Evolutionary conservation across 2,329 filamentous ascomycete genomes (phyloP).

Genomic region (Penicillium sp.): DNA sequence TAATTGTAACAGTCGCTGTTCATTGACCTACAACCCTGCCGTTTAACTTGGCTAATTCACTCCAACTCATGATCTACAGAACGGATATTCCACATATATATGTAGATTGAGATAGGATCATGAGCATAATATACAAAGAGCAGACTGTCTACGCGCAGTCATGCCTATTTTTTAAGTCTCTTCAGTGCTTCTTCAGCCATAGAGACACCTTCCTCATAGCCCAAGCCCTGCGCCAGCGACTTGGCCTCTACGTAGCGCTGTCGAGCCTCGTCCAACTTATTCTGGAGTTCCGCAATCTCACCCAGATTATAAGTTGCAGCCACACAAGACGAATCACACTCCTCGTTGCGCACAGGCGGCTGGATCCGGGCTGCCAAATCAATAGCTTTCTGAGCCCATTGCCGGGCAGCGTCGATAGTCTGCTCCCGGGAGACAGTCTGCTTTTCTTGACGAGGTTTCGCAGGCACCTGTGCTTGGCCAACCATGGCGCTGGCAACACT

Average conservation of each 20-base stretch:
- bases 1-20: background rate
- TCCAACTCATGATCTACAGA: background rate
- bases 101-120: constrained; percentile 9
- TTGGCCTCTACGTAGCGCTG: constrained; percentile 71
- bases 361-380: constrained; percentile 67
- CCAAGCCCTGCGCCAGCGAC: constrained; percentile 56
- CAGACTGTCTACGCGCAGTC: constrained; percentile 1
- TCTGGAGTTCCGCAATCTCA: constrained; percentile 77
- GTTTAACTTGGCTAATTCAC: background rate
- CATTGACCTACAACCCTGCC: background rate
- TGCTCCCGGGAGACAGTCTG: constrained; percentile 57
- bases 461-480: constrained; percentile 36
- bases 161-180: constrained; percentile 32
- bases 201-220: constrained; percentile 39
- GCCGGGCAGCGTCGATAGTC: constrained; percentile 69
- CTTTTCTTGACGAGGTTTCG: constrained; percentile 35
- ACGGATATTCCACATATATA: background rate
- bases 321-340: constrained; percentile 83
- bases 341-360: constrained; percentile 68
- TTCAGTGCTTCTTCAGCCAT: constrained; percentile 38
- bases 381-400: constrained; percentile 80
- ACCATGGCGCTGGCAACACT: constrained; percentile 57
- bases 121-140: constrained; percentile 24
- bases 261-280: constrained; percentile 66
- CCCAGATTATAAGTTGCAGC: constrained; percentile 85